A percentile compares a stretch with the other conserved stretches of the same genome.
These are phyloP conservation scores for Phytopythium chamaehyphon DNA, from an alignment of 352 stramenopile genomes.

Conservation along the genomic window DNA sequence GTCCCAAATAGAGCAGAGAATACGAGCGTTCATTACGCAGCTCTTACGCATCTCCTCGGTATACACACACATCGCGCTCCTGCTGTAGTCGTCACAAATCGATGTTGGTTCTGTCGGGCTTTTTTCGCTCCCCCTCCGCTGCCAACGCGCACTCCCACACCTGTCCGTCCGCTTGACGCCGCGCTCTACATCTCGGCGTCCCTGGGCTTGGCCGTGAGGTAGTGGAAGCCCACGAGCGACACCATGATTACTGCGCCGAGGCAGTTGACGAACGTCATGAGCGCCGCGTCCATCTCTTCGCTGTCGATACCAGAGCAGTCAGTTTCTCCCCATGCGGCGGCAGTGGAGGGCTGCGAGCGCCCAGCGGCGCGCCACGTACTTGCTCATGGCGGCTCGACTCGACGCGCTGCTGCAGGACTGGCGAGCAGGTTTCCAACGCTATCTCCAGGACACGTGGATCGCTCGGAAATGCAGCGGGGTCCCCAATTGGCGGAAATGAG, in stretches of 20 bases:
- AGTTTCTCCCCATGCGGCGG: background rate
- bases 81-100: too few species aligned
- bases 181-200: constrained; percentile 69
- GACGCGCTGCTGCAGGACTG: too few species aligned
- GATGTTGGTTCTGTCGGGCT: too few species aligned
- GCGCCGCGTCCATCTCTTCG: constrained; percentile 81
- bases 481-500: too few species aligned
- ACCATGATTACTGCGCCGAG: constrained; percentile 86
- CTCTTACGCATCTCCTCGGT: too few species aligned
- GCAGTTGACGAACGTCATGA: constrained; percentile 89
- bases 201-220: constrained; percentile 77
- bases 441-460: constrained; percentile 23
- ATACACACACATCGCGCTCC: too few species aligned
- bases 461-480: constrained; percentile 1
- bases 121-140: too few species aligned
- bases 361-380: constrained; percentile 22
- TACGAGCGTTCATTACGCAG: too few species aligned
- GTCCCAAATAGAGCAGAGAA: too few species aligned
- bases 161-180: too few species aligned
- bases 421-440: constrained; percentile 11
- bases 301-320: constrained; percentile 17
- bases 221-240: constrained; percentile 86
- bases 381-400: constrained; percentile 29
- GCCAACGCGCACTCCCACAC: too few species aligned
- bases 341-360: background rate